Evolutionary conservation across 495 filamentous ascomycete genomes (phyloP), one percentile per base, ranked within the genome.

Genomic region (Daldinia decipiens): DNA sequence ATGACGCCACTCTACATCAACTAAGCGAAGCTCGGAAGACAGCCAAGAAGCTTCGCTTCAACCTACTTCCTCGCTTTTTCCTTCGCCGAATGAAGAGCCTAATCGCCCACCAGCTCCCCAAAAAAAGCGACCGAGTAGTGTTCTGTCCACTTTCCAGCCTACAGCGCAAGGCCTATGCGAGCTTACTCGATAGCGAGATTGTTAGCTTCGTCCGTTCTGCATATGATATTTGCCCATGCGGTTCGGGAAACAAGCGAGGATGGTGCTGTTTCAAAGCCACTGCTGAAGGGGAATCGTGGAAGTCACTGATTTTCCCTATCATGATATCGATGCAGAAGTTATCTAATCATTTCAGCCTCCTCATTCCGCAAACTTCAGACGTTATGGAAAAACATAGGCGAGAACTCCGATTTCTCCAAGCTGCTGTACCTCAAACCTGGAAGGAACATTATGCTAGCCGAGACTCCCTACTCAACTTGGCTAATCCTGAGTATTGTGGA

Each of bases 51-150:
- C 86, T 99, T 4, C 93, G 94, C 9, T 80, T 94, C 52, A 95
- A 97, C 68, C 86, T 99, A 0, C 89, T 99, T 9, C 95, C 95
- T 11, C 88, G 89, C 38, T 97, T 97, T 78, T 99, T 99, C 73
- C 86, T 98, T 0, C 90, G 95, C 1, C 89, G 95, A 1, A 95
- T 97, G 90, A 99, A 99, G 81, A 89, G 88, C 0, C 81, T 98
- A 54, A 97, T 99, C 62, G 93, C 93, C 0, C 84, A 97, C 78
- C 95, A 99, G 74, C 86, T 99, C n/a, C 95, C 95, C 0, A 96
- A 95, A 79, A 99, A 99, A 83, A 91, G 85, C 39, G 95, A 99
- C 76, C 90, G 89, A 45, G 95, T 99, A 0, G 94, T 98, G 1
- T 99, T 99, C 77, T 98, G 96, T 74, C 93, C 92, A 21, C 83